Percentiles rank a stretch among this genome's conserved stretches.
These are phyloP conservation scores for Entelexis sorbosivorans DNA, from an alignment of 1,139 yeast genomes.

Conservation along the genomic window DNA sequence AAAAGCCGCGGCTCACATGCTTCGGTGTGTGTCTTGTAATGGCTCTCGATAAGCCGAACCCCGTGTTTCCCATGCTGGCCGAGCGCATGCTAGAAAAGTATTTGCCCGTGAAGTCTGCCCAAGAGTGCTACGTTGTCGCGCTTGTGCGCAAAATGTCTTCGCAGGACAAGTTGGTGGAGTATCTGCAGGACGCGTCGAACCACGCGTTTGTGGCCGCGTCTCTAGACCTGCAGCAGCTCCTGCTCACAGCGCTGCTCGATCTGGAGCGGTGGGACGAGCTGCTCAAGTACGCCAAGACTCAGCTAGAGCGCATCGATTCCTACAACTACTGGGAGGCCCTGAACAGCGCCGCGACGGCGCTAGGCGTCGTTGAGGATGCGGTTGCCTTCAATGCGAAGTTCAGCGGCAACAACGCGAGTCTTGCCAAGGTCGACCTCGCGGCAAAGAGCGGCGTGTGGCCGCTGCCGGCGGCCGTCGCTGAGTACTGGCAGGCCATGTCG, in stretches of 20 bases:
- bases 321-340: constrained; percentile 33
- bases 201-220: constrained; percentile 25
- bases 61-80: constrained; percentile 50
- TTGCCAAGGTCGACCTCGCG: constrained; percentile 45
- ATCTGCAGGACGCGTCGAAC: neutral
- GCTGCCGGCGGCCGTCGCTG: constrained; percentile 29
- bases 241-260: constrained; percentile 38
- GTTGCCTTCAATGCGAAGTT: constrained; percentile 19
- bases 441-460: constrained; percentile 21
- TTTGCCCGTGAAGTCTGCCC: constrained; percentile 41
- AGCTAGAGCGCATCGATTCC: constrained; percentile 26
- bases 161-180: constrained; percentile 30
- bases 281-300: constrained; percentile 20
- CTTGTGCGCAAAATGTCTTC: constrained; percentile 36
- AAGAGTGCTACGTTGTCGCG: constrained; percentile 49
- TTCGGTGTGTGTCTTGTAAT: constrained; percentile 37
- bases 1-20: constrained; percentile 32
- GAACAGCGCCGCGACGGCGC: constrained; percentile 37
- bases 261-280: constrained; percentile 46
- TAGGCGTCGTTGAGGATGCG: constrained; percentile 30
- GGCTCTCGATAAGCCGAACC: constrained; percentile 29
- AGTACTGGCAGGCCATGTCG: constrained; percentile 39
- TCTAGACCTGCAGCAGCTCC: constrained; percentile 46
- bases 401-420: constrained; percentile 40
- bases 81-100: constrained; percentile 40